phyloP scores from a whole-genome alignment of 2,329 filamentous ascomycete genomes.

The Botryosphaeria dothidea region DNA sequence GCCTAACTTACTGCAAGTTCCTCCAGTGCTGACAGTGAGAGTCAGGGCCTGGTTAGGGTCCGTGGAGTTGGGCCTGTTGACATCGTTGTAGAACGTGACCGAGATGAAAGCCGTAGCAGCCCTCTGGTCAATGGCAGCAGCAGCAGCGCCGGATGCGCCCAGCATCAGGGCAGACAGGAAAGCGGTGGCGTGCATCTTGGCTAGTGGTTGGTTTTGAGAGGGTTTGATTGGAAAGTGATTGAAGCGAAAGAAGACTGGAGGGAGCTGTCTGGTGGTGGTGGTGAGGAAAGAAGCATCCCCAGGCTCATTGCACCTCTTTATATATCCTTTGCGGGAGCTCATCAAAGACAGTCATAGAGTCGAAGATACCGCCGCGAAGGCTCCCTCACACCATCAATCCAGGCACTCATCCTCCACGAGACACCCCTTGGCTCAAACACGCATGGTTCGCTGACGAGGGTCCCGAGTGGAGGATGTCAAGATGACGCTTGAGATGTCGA shows the following conservation, averaged over 20 bases:
- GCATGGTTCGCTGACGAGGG: neutral
- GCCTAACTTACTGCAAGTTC: neutral
- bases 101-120: fast-evolving
- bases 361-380: neutral
- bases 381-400: neutral
- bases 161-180: neutral
- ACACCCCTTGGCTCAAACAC: neutral
- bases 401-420: neutral
- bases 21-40: neutral
- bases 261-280: constrained; percentile 1
- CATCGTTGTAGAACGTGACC: neutral
- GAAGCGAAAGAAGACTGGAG: neutral
- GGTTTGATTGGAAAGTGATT: neutral
- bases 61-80: neutral
- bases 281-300: neutral
- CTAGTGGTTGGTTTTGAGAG: neutral
- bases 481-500: neutral
- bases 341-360: neutral
- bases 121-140: neutral
- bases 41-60: neutral
- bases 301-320: neutral
- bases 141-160: neutral
- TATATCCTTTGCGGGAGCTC: neutral
- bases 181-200: neutral
- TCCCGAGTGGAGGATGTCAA: neutral